These are phyloP conservation scores for Clonostachys sp. DNA, from an alignment of 2,329 filamentous ascomycete species.

Conservation along the genomic window DNA sequence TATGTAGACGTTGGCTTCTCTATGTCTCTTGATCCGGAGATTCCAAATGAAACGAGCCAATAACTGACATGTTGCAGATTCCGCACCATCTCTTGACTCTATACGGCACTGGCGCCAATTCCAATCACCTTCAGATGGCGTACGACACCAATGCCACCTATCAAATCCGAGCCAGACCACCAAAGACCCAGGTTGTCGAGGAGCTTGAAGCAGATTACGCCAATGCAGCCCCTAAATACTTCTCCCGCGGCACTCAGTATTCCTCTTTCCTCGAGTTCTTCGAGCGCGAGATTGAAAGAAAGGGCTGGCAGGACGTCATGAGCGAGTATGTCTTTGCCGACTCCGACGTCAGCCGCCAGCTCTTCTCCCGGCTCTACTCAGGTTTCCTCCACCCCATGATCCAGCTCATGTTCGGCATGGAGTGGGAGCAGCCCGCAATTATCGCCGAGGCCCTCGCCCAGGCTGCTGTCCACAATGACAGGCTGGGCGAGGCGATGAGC, in stretches of 20 bases:
- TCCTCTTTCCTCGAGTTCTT: constrained; percentile 75
- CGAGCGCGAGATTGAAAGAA: constrained; percentile 64
- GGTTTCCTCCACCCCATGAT: constrained; percentile 77
- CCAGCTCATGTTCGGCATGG: constrained; percentile 79
- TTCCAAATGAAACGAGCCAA: background rate
- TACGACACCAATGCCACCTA: constrained; percentile 64
- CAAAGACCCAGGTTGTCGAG: constrained; percentile 44
- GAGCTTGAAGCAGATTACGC: constrained; percentile 50
- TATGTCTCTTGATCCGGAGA: background rate
- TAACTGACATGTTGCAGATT: constrained; percentile 35
- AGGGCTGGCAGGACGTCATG: constrained; percentile 54
- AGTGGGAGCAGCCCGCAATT: constrained; percentile 77
- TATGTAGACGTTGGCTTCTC: constrained; percentile 15
- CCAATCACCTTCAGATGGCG: constrained; percentile 53
- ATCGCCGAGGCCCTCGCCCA: constrained; percentile 78
- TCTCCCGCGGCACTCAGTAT: constrained; percentile 63
- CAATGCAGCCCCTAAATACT: constrained; percentile 44
- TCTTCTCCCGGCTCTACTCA: constrained; percentile 65
- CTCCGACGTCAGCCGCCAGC: constrained; percentile 57
- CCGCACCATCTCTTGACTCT: constrained; percentile 72
- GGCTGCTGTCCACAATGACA: constrained; percentile 61
- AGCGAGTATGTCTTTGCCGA: constrained; percentile 65
- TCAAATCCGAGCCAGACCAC: constrained; percentile 50
- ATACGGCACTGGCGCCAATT: constrained; percentile 67
- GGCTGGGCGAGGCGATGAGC: constrained; percentile 49